These are phyloP conservation scores for Haplosporangium gracile DNA, from an alignment of 192 early-diverging fungal species.

Conservation along the genomic window DNA sequence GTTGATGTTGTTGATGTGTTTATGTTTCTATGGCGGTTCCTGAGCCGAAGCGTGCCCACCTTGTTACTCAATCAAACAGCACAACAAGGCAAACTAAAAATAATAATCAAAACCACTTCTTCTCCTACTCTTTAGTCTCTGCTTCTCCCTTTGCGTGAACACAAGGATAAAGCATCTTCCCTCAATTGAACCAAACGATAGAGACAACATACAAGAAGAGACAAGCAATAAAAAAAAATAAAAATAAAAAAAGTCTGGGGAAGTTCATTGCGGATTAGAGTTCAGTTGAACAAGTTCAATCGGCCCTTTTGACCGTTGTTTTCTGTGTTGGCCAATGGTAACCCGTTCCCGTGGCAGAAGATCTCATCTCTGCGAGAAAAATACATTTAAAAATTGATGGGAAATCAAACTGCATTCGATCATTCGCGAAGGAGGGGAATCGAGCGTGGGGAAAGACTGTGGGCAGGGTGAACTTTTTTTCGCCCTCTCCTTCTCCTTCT, in stretches of 20 bases:
- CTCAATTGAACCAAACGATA: neutral
- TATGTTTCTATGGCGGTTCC: neutral
- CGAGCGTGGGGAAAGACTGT: neutral
- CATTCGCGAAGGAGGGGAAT: neutral
- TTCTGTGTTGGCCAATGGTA: conserved; percentile 8
- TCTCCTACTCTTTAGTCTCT: neutral
- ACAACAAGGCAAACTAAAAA: neutral
- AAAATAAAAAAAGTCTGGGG: conserved; percentile 25
- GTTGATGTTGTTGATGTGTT: neutral
- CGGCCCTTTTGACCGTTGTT: conserved; percentile 5
- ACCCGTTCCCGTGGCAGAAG: conserved; percentile 4
- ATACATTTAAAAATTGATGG: neutral
- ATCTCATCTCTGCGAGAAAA: neutral
- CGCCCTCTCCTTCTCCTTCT: neutral
- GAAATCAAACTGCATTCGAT: neutral
- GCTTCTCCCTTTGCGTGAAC: neutral
- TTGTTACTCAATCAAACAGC: neutral
- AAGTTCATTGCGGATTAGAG: conserved; percentile 1
- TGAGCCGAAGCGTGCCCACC: neutral
- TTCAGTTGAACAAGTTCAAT: neutral
- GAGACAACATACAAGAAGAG: neutral
- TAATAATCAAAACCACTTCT: no score
- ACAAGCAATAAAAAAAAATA: neutral
- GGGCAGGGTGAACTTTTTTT: neutral
- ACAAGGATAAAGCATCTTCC: neutral